These are phyloP conservation scores for Porphyridium purpureum DNA, from an alignment of 23 red algal species.

Conservation along the genomic window DNA sequence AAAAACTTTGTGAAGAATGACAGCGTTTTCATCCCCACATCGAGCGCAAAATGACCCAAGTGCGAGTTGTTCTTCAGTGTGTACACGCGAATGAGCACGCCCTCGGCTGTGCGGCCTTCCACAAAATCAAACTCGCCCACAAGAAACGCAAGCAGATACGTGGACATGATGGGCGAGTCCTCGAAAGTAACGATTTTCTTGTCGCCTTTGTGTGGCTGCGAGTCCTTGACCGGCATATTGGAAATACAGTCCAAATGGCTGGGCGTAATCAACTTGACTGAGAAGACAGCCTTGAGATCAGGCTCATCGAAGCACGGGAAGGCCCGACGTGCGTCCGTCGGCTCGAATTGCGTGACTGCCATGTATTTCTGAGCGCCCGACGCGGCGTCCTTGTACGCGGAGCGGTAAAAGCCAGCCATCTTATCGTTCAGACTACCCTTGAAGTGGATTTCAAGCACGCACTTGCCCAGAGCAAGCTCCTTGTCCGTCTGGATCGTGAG, in stretches of 20 bases:
- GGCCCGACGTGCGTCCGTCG: conserved; percentile 27
- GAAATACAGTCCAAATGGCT: conserved; percentile 2
- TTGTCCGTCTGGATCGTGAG: neutral
- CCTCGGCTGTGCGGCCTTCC: conserved; percentile 9
- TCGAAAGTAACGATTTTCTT: conserved; percentile 21
- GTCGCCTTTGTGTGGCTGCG: conserved; percentile 4
- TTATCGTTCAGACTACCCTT: conserved; percentile 24
- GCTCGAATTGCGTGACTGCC: conserved; percentile 43
- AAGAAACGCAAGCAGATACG: conserved; percentile 26
- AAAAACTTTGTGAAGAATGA: conserved; percentile 25
- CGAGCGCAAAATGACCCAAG: conserved; percentile 14
- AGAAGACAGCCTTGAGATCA: conserved; percentile 13
- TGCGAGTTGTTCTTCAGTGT: conserved; percentile 4
- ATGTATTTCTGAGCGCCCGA: conserved; percentile 5
- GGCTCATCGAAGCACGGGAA: conserved; percentile 48
- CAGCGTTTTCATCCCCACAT: conserved; percentile 1
- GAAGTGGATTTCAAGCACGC: conserved; percentile 1
- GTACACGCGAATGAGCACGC: conserved; percentile 12
- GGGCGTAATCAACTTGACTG: conserved; percentile 14
- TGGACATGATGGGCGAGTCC: conserved; percentile 36
- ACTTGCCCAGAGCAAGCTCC: neutral
- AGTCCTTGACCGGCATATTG: conserved; percentile 18
- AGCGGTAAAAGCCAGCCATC: conserved; percentile 37
- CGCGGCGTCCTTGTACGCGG: conserved; percentile 7
- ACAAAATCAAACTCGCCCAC: conserved; percentile 28